Conservation (phyloP, 345 rosid genomes). For the Gossypium thurberi region DNA sequence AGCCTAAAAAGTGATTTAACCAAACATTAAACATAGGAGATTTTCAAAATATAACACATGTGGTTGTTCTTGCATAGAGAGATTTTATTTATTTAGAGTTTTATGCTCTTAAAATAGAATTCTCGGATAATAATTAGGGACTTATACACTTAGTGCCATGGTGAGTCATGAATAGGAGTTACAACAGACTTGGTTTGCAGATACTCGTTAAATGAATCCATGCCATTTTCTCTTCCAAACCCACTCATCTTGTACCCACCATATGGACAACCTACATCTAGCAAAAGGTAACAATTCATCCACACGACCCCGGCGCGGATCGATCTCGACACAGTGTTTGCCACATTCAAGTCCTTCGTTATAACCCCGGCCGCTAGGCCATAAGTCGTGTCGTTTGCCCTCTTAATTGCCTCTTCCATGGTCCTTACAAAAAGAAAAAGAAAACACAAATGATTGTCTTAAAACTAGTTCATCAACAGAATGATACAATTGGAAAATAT, state of each 20-base stretch:
- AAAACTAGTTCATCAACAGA: too few relatives aligned
- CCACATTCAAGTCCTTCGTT: conserved; percentile 52
- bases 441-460: too few relatives aligned
- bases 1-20: too few relatives aligned
- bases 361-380: conserved; percentile 77
- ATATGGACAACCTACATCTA: conserved; percentile 52
- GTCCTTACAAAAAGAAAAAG: conserved; percentile 31
- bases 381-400: conserved; percentile 54
- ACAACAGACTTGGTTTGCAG: conserved; percentile 59
- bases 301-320: conserved; percentile 34
- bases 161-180: conserved; percentile 58
- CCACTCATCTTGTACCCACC: conserved; percentile 82
- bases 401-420: conserved; percentile 52
- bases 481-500: too few relatives aligned
- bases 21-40: too few relatives aligned
- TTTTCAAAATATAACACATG: too few relatives aligned
- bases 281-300: conserved; percentile 67
- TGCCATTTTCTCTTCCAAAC: conserved; percentile 52
- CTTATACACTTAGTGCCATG: conserved; percentile 42
- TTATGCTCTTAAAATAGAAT: too few relatives aligned
- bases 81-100: too few relatives aligned
- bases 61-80: too few relatives aligned
- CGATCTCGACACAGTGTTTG: conserved; percentile 65
- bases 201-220: conserved; percentile 52
- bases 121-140: too few relatives aligned